Base-by-base conservation (phyloP, 2,329 filamentous ascomycete species). In the Westerdykella sp. region DNA sequence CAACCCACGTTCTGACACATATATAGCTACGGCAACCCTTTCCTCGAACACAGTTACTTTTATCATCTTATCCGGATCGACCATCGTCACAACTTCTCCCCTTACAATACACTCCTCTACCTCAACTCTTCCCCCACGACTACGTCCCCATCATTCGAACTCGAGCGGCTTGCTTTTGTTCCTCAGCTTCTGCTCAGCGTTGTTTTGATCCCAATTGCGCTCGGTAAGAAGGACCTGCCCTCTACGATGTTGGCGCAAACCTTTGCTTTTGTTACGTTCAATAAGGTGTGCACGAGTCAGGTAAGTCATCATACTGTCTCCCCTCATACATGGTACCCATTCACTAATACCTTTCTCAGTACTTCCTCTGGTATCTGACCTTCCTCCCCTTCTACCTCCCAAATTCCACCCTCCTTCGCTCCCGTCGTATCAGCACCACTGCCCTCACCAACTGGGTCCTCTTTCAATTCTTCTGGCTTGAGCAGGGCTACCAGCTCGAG, bases 211-310 rank as follows among this genome's bases (percentile, higher is more conserved):
- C 85, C 87, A 1, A 62, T 95, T 2, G 74, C 77, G 1, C 70
- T 95, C 15, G 87, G 87, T 13, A 94, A 91, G 64, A 85, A 81
- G 55, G 83, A 93, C 56, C 76, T 98, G 0, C 77, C 90, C 1
- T 79, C 82, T 0, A 84, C 87, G 5, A 90, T 97, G 86, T 78
- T 97, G 48, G 88, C 87, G 4, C 93, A 98, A 69, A 97, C 93
- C 0, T 95, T 96, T 69, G 87, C 91, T 0, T 98, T 98, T 67
- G 93, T 97, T 4, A 84, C 89, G 0, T 97, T 97, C 57, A 98
- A 98, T 72, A 98, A 98, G 72, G 93, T 98, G 49, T 97, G 91
- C 76, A 98, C 93, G 3, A 95, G 89, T 60, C 91, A 97, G 78
- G 88, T 93, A 77, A 50, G 76, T 62, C 18, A 14, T 43, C 30